Percentiles rank a stretch among this genome's conserved stretches.
Evolutionary conservation across 176 grass and related monocot species (phyloP).

Genomic region (Tillandsia fasciculata): DNA sequence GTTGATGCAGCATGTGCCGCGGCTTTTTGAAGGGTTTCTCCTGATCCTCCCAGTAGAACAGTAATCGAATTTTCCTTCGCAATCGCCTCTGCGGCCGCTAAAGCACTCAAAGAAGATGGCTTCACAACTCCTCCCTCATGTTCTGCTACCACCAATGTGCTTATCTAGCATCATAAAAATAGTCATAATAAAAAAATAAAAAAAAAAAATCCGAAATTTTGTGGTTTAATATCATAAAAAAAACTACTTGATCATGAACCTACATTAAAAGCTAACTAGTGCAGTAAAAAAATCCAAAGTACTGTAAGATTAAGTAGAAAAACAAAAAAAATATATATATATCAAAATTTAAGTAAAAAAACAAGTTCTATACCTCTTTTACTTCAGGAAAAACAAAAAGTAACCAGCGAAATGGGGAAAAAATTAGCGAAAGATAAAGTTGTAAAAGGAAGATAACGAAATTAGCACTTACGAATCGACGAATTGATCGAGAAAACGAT

Average conservation of each 20-base stretch:
- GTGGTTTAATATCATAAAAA: neutral
- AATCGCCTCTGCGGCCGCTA: slow-evolving; percentile 53
- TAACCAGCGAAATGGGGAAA: neutral
- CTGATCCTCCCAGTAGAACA: slow-evolving; percentile 68
- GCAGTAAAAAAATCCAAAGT: neutral
- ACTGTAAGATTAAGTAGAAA: neutral
- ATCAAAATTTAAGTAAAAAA: too few species aligned
- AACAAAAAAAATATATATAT: too few species aligned
- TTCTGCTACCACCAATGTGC: slow-evolving; percentile 72
- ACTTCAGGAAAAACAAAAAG: neutral
- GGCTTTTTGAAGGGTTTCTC: slow-evolving; percentile 47
- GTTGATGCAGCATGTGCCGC: slow-evolving; percentile 64
- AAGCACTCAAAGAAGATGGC: slow-evolving; percentile 67
- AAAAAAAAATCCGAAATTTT: too few species aligned
- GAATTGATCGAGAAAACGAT: neutral
- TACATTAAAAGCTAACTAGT: neutral
- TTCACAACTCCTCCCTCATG: slow-evolving; percentile 77
- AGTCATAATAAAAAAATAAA: neutral
- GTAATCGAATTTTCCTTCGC: slow-evolving; percentile 49
- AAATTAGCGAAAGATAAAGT: neutral
- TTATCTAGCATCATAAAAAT: slow-evolving; percentile 31
- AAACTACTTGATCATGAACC: neutral
- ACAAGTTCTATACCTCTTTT: neutral
- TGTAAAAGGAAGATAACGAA: neutral
- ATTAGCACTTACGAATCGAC: slow-evolving; percentile 3